Percentiles rank a stretch among this genome's conserved stretches.
These are phyloP conservation scores for Populus hybrid DNA, from an alignment of 441 rosid species.

Conservation along the genomic window DNA sequence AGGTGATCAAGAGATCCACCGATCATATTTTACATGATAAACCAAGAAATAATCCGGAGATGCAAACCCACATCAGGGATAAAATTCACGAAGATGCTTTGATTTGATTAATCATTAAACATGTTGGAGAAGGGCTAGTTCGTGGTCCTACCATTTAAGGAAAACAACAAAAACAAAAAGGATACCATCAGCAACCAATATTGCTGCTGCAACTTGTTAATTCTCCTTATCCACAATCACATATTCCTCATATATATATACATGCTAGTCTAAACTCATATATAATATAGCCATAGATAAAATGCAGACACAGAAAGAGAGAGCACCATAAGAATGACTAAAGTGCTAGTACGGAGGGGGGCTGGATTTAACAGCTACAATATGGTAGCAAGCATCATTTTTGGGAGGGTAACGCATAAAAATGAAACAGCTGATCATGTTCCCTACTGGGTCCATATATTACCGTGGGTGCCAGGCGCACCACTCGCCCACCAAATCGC, in stretches of 20 bases:
- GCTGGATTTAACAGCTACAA: constrained; percentile 35
- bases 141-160: constrained; percentile 33
- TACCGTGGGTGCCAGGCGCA: constrained; percentile 28
- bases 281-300: constrained; percentile 14
- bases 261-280: constrained; percentile 11
- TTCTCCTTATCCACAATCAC: constrained; percentile 14
- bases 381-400: constrained; percentile 11
- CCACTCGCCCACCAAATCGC: constrained; percentile 24
- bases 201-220: background rate
- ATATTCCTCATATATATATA: background rate
- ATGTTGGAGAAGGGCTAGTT: constrained; percentile 8
- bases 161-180: constrained; percentile 19
- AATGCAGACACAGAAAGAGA: constrained; percentile 17
- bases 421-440: constrained; percentile 15
- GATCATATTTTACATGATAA: background rate
- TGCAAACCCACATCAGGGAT: background rate
- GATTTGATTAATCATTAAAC: constrained; percentile 28
- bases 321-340: constrained; percentile 24
- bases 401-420: constrained; percentile 1
- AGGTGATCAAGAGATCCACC: background rate
- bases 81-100: constrained; percentile 10
- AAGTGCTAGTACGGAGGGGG: constrained; percentile 44
- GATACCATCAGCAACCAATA: constrained; percentile 8
- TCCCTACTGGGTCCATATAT: constrained; percentile 18
- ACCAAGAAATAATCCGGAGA: background rate